phyloP scores from a whole-genome alignment of 2,329 filamentous ascomycete genomes.

The Cladosporium sp. region DNA sequence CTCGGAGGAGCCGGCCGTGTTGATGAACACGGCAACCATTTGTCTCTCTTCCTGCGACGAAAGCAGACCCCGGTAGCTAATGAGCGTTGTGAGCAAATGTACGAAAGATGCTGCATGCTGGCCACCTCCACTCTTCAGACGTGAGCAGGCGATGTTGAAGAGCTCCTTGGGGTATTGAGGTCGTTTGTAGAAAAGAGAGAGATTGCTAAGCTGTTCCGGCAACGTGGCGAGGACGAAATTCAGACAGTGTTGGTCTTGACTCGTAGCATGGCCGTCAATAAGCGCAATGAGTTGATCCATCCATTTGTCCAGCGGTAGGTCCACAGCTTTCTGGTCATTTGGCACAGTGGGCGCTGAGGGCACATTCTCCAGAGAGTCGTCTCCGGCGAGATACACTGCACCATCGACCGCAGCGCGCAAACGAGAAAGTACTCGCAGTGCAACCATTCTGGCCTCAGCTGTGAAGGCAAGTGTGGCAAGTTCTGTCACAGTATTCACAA shows the following conservation, averaged over 20 bases:
- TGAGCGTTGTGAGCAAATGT: constrained; percentile 79
- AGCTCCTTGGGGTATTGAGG: constrained; percentile 74
- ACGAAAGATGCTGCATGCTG: constrained; percentile 46
- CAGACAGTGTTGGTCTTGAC: constrained; percentile 75
- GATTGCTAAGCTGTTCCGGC: constrained; percentile 85
- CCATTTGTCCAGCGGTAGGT: constrained; percentile 20
- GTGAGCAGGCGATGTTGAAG: constrained; percentile 11
- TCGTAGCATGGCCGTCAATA: constrained; percentile 13
- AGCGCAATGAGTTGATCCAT: constrained; percentile 19
- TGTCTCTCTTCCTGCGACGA: constrained; percentile 77
- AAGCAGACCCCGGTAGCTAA: constrained; percentile 74
- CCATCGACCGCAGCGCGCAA: constrained; percentile 27
- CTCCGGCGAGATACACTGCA: constrained; percentile 20
- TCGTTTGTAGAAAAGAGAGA: constrained; percentile 75
- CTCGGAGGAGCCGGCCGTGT: constrained; percentile 62
- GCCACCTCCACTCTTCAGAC: constrained; percentile 5
- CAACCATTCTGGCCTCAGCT: constrained; percentile 13
- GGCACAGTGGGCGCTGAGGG: constrained; percentile 1
- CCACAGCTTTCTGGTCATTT: constrained; percentile 12
- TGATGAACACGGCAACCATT: constrained; percentile 84
- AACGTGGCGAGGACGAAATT: constrained; percentile 86
- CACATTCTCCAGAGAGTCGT: constrained; percentile 2
- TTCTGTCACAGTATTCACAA: constrained; percentile 11
- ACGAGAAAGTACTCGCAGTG: constrained; percentile 22
- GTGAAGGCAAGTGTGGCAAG: constrained; percentile 13